These are phyloP conservation scores for Sporisorium graminicola DNA, from an alignment of 1,284 basidiomycete genomes.

Conservation along the genomic window DNA sequence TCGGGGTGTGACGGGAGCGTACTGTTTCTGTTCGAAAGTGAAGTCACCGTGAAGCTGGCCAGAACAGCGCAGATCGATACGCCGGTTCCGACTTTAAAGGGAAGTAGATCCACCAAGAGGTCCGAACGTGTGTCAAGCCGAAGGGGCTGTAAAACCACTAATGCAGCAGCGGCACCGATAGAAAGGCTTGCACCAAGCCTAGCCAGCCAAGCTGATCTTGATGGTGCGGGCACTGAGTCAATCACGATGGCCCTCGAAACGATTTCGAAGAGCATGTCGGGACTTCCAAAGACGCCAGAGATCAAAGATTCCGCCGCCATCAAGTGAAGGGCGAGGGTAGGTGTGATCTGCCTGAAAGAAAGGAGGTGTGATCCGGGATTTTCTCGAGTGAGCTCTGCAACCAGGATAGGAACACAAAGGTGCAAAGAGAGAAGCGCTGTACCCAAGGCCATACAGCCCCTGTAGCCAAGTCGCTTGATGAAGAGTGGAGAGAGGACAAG, in stretches of 20 bases:
- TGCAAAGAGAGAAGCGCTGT: neutral
- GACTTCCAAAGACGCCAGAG: neutral
- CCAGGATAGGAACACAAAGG: neutral
- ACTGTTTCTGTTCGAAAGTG: neutral
- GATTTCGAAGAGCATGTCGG: neutral
- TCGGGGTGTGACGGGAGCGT: neutral
- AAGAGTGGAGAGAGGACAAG: neutral
- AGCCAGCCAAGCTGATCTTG: neutral
- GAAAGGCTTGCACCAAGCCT: neutral
- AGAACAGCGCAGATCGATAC: neutral
- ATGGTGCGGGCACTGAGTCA: neutral
- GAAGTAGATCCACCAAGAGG: neutral
- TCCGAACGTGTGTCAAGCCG: neutral
- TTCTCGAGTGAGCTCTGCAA: neutral
- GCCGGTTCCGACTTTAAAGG: neutral
- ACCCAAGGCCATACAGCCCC: neutral
- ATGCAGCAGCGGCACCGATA: neutral
- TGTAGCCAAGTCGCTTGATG: slow-evolving; percentile 1
- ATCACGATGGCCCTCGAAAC: neutral
- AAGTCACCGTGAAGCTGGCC: neutral
- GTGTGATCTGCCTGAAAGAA: neutral
- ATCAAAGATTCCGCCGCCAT: neutral
- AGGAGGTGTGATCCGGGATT: neutral
- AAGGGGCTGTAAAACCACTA: neutral
- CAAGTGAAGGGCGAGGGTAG: neutral